Evolutionary conservation across 1,139 yeast genomes (phyloP), one percentile per base, ranked within the genome.

Genomic region (Pichia sp.): DNA sequence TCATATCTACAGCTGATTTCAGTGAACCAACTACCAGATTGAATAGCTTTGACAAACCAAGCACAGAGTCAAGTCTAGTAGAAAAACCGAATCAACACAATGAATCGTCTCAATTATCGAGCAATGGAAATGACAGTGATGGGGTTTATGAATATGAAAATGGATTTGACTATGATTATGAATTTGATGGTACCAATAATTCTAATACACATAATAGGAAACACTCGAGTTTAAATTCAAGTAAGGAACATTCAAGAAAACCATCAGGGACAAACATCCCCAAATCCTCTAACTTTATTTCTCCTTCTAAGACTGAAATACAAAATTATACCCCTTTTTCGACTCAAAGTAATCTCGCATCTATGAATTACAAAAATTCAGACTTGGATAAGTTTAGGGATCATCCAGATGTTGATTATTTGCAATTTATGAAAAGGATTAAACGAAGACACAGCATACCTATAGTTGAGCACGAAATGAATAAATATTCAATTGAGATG

Each of bases 391-490:
- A 16, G 16, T 16, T 16, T 16, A 16, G 16, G 16, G 16, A 16
- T 16, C 16, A 16, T 16, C 16, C 28, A 30, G 51, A 48, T 40
- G 12, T 24, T 7, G 51, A 51, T 25, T 52, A 45, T 37, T 8
- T 12, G 4, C 30, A 42, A 4, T 61, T 61, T 42, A 51, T 54
- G 33, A 37, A 47, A 5, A 43, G 63, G 31, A 35, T 62, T 29
- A 55, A 53, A 20, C 49, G 67, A 41, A 51, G 66, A 39, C 58
- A 59, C 30, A 59, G 65, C 24, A 55, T 62, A 20, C 66, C 67
- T 1, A 47, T 52, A 1, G 52, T 58, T 30, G 45, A 49, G 12
- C 40, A 49, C 12, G 67, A 61, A 38, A 25, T 59, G 32, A 61
- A 56, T 41, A 43, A 55, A 10, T 46, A 52, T 42, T 41, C 54